Percentiles rank a stretch among this genome's conserved stretches.
phyloP scores from a whole-genome alignment of 2,329 filamentous ascomycete genomes.

The Cladosporium sp. region DNA sequence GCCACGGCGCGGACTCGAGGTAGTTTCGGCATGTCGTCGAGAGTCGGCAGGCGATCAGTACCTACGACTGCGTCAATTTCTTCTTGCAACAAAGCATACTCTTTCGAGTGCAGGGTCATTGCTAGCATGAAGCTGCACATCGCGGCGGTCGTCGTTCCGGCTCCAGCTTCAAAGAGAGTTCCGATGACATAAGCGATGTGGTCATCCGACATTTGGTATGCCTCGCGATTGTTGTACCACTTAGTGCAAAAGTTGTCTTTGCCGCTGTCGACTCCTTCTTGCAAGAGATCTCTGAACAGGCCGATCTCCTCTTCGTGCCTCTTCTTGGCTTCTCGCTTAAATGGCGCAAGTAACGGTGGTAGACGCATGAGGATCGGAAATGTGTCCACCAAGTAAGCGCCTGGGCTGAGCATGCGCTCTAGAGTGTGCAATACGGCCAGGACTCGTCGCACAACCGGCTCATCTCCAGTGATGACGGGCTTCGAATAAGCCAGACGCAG shows the following conservation, averaged over 20 bases:
- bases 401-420: conserved; percentile 35
- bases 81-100: conserved; percentile 22
- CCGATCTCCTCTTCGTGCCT: conserved; percentile 27
- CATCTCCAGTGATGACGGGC: conserved; percentile 31
- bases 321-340: conserved; percentile 27
- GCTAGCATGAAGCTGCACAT: conserved; percentile 30
- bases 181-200: conserved; percentile 32
- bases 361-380: conserved; percentile 29
- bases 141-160: conserved; percentile 29
- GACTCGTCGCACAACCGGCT: conserved; percentile 29
- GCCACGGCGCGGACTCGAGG: conserved; percentile 38
- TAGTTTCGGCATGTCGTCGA: conserved; percentile 35
- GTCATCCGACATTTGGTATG: conserved; percentile 24
- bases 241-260: background rate
- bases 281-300: conserved; percentile 28
- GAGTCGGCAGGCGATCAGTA: conserved; percentile 29
- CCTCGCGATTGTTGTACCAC: background rate
- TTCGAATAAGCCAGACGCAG: conserved; percentile 39
- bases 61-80: conserved; percentile 38
- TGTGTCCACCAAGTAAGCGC: conserved; percentile 34
- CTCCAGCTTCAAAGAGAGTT: conserved; percentile 31
- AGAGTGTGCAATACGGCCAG: conserved; percentile 33
- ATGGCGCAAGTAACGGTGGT: conserved; percentile 28
- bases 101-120: conserved; percentile 25
- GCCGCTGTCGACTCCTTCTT: conserved; percentile 25